Evolutionary conservation across 257 asterid genomes (phyloP), one percentile per base, ranked within the genome.

Genomic region (Scutellaria minor): DNA sequence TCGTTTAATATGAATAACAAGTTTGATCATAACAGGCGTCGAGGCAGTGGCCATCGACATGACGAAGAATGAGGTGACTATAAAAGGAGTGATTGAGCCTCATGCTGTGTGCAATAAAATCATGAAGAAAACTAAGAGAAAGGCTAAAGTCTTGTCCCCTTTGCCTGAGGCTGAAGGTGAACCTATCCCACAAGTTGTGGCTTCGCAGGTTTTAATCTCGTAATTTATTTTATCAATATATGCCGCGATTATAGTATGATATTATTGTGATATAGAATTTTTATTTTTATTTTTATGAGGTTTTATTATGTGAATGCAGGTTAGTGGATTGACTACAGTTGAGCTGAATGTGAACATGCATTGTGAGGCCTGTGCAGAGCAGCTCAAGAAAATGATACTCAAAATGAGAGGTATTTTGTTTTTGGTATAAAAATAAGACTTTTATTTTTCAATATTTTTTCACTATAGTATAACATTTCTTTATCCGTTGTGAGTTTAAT

Each of bases 261-360:
- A 56, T 18, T 18, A 18, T 18, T 18, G 18, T 18, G 18, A 18
- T 18, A 18, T 55, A 3, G 37, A 31, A 31, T 1, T 31, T 0
- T 31, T 6, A n/a, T 44, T 0, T 44, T 44, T 44, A 5, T 44
- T 24, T 56, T 56, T 22, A 9, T 20, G 11, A 7, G 47, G 47
- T 1, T 11, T 31, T 5, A 40, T 14, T 13, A 9, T 53, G 37
- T 37, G 45, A 64, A 5, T 68, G 39, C 78, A 92, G 98, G 95
- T 85, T 18, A 88, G 84, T 59, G 90, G 87, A 55, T 78, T 84
- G 56, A 74, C 79, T 48, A 93, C 90, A 0, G 86, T 88, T 46
- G 92, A 93, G 22, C 86, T 93, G 14, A 85, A 79, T 20, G 96
- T 90, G 12, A 90, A 90, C 82, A 88, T 93, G 97, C 98, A 93